These are phyloP conservation scores for Phaseolus lunatus DNA, from an alignment of 306 rosid species.

Conservation along the genomic window DNA sequence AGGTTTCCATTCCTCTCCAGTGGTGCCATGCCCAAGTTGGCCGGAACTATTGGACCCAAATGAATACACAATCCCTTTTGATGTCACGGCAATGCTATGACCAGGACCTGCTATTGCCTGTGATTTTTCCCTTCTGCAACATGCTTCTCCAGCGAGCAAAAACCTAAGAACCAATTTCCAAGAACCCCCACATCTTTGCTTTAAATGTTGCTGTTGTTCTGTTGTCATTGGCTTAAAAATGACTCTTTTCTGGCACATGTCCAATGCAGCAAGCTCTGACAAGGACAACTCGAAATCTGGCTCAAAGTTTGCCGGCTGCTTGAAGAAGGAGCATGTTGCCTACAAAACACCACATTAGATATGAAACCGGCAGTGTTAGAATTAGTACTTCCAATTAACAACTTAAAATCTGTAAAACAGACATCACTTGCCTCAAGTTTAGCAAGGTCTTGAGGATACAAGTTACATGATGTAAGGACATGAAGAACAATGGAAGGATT, in stretches of 20 bases:
- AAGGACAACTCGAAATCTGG: slow-evolving; percentile 70
- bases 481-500: slow-evolving; percentile 84
- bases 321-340: slow-evolving; percentile 92
- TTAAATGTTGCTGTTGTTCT: slow-evolving; percentile 63
- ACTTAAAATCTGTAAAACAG: slow-evolving; percentile 2
- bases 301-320: slow-evolving; percentile 75
- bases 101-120: slow-evolving; percentile 92
- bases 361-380: slow-evolving; percentile 52
- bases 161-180: slow-evolving; percentile 90
- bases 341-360: slow-evolving; percentile 57
- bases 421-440: slow-evolving; percentile 77
- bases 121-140: slow-evolving; percentile 79
- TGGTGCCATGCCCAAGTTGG: slow-evolving; percentile 84
- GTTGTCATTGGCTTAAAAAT: slow-evolving; percentile 75
- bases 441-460: slow-evolving; percentile 86
- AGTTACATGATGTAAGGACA: slow-evolving; percentile 72
- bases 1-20: slow-evolving; percentile 73
- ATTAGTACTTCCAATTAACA: slow-evolving; percentile 22
- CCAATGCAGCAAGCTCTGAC: slow-evolving; percentile 85
- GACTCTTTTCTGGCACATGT: slow-evolving; percentile 81
- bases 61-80: slow-evolving; percentile 73
- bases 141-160: slow-evolving; percentile 81
- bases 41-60: slow-evolving; percentile 83
- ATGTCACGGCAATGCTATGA: slow-evolving; percentile 82
- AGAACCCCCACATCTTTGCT: slow-evolving; percentile 82